A percentile compares a stretch with the other conserved stretches of the same genome.
Conservation (phyloP, 805 yeast species). For the Candida maesae region DNA sequence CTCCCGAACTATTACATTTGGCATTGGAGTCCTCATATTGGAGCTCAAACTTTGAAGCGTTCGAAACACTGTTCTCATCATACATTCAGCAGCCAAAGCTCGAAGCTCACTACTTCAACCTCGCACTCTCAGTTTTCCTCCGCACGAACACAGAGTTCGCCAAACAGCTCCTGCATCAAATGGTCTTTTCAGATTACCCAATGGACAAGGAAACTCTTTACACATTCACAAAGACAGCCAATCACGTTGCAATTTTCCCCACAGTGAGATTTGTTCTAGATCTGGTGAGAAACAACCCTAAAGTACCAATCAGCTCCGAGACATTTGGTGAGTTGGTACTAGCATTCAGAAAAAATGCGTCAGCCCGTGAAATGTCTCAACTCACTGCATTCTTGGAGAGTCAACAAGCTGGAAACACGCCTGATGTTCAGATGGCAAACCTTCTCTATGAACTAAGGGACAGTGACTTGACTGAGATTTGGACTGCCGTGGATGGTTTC, state of each 20-base stretch:
- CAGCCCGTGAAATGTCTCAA: slow-evolving; percentile 9
- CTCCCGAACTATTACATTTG: slow-evolving; percentile 1
- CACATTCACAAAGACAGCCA: slow-evolving; percentile 18
- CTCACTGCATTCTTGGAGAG: slow-evolving; percentile 2
- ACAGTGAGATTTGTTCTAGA: slow-evolving; percentile 21
- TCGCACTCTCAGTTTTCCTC: slow-evolving; percentile 22
- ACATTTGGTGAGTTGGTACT: slow-evolving; percentile 16
- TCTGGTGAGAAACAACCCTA: slow-evolving; percentile 19
- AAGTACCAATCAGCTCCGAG: slow-evolving; percentile 17
- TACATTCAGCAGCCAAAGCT: slow-evolving; percentile 17
- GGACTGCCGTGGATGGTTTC: slow-evolving; percentile 6
- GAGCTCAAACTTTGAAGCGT: slow-evolving; percentile 4
- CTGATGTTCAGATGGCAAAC: slow-evolving; percentile 11
- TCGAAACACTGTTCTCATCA: slow-evolving; percentile 19
- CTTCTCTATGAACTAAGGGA: slow-evolving; percentile 6
- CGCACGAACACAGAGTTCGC: slow-evolving; percentile 24
- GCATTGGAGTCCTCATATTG: slow-evolving; percentile 7
- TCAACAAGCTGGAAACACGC: slow-evolving; percentile 1
- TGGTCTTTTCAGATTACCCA: slow-evolving; percentile 25
- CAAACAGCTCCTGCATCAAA: slow-evolving; percentile 26
- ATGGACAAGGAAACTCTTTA: slow-evolving; percentile 21
- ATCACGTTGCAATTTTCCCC: slow-evolving; percentile 18
- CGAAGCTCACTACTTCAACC: slow-evolving; percentile 16
- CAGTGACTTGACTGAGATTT: slow-evolving; percentile 4
- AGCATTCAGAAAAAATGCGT: slow-evolving; percentile 12